Evolutionary conservation across 805 yeast species (phyloP).

Genomic region (Candida xiaguanensis): DNA sequence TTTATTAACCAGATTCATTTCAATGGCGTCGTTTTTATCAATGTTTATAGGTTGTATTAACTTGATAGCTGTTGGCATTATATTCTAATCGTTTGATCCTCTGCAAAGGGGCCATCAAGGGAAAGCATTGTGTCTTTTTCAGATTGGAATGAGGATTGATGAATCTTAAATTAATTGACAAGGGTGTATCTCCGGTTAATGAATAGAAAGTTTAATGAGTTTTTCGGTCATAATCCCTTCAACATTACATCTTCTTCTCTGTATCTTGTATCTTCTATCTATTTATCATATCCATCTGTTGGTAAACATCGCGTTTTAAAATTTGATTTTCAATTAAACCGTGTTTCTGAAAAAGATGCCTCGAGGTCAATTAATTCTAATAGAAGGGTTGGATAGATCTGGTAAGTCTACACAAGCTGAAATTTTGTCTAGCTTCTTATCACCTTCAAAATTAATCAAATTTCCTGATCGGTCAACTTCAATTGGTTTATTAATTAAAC

Average conservation of each 20-base stretch:
- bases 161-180: conserved; percentile 12
- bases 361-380: conserved; percentile 72
- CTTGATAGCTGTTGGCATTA: conserved; percentile 18
- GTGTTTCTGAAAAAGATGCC: conserved; percentile 7
- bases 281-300: not conserved
- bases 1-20: conserved; percentile 12
- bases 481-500: conserved; percentile 75
- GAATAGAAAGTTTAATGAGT: conserved; percentile 37
- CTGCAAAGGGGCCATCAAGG: conserved; percentile 2
- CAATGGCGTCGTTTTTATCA: conserved; percentile 18
- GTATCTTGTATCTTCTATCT: not conserved
- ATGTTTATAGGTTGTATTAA: conserved; percentile 8
- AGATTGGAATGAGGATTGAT: conserved; percentile 6
- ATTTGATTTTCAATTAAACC: not conserved
- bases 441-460: conserved; percentile 48
- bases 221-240: conserved; percentile 51
- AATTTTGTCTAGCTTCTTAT: conserved; percentile 23
- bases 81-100: conserved; percentile 3
- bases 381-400: conserved; percentile 93
- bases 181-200: conserved; percentile 54
- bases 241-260: conserved; percentile 15
- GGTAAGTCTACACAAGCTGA: conserved; percentile 85
- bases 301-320: not conserved
- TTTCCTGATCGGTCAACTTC: conserved; percentile 87
- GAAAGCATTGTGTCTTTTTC: conserved; percentile 8